Conservation (phyloP, 192 early-diverging fungal species). For the Backusella liffmaniae region DNA sequence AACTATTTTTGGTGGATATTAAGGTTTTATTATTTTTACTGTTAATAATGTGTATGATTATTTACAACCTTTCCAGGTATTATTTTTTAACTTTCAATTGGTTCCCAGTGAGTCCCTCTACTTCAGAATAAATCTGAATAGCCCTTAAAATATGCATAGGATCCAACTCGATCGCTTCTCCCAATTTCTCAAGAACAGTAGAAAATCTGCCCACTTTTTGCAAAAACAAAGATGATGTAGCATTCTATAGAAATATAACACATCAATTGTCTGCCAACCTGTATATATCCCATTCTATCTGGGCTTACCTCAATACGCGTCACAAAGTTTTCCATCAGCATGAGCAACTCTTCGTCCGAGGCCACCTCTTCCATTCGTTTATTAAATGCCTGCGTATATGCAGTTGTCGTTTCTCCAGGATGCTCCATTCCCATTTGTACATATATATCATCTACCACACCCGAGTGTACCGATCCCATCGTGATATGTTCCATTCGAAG, state of each 20-base stretch:
- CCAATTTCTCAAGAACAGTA: constrained; percentile 54
- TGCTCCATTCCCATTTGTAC: not conserved
- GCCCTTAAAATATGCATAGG: constrained; percentile 59
- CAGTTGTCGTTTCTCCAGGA: not conserved
- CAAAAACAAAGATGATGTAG: constrained; percentile 57
- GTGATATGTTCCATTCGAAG: constrained; percentile 27
- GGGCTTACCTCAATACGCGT: constrained; percentile 52
- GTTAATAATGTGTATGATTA: not conserved
- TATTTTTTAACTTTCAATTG: not conserved
- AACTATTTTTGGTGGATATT: not conserved
- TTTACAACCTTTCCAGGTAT: not conserved
- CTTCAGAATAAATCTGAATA: constrained; percentile 62
- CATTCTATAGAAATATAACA: constrained; percentile 44
- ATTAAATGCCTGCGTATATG: constrained; percentile 2
- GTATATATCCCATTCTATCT: not conserved
- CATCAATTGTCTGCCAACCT: not conserved
- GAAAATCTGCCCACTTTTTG: constrained; percentile 53
- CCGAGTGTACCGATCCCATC: constrained; percentile 10
- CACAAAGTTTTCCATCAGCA: constrained; percentile 50
- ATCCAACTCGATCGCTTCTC: constrained; percentile 57
- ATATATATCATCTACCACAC: not conserved
- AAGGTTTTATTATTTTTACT: not conserved
- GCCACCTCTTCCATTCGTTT: constrained; percentile 44
- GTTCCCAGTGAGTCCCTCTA: constrained; percentile 25
- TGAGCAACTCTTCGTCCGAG: constrained; percentile 47